phyloP scores from a whole-genome alignment of 192 early-diverging fungal genomes.

The Fimicolochytrium jonesii region DNA sequence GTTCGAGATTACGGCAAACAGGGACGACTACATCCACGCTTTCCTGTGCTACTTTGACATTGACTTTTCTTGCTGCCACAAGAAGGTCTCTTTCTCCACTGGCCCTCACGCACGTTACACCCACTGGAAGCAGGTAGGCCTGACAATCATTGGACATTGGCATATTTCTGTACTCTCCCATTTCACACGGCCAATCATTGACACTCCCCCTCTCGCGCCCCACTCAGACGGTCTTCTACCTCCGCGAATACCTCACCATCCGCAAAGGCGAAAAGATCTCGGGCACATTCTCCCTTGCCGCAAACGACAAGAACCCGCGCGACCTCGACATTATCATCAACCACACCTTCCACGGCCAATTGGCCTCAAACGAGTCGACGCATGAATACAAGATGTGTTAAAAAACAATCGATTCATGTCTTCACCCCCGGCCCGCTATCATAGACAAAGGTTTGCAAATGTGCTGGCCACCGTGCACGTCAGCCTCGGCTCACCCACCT shows the following conservation, averaged over 20 bases:
- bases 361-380: slow-evolving; percentile 42
- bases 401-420: too few relatives aligned
- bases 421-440: too few relatives aligned
- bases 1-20: slow-evolving; percentile 70
- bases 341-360: slow-evolving; percentile 61
- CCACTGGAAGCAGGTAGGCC: slow-evolving; percentile 95
- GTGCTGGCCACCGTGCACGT: too few relatives aligned
- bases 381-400: slow-evolving; percentile 72
- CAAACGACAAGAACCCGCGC: slow-evolving; percentile 83
- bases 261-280: slow-evolving; percentile 69
- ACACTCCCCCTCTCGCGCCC: neutral
- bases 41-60: slow-evolving; percentile 98
- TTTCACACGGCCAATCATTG: too few relatives aligned
- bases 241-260: slow-evolving; percentile 64
- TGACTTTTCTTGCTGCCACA: slow-evolving; percentile 87
- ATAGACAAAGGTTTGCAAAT: too few relatives aligned
- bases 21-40: slow-evolving; percentile 87
- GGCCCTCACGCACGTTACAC: slow-evolving; percentile 84
- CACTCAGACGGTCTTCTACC: slow-evolving; percentile 88
- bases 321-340: slow-evolving; percentile 88
- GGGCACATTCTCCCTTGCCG: slow-evolving; percentile 62
- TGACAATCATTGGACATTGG: too few relatives aligned
- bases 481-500: too few relatives aligned
- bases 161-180: neutral
- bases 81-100: slow-evolving; percentile 73